These are phyloP conservation scores for Tylopilus microsporus DNA, from an alignment of 1,284 basidiomycete species.

Conservation along the genomic window DNA sequence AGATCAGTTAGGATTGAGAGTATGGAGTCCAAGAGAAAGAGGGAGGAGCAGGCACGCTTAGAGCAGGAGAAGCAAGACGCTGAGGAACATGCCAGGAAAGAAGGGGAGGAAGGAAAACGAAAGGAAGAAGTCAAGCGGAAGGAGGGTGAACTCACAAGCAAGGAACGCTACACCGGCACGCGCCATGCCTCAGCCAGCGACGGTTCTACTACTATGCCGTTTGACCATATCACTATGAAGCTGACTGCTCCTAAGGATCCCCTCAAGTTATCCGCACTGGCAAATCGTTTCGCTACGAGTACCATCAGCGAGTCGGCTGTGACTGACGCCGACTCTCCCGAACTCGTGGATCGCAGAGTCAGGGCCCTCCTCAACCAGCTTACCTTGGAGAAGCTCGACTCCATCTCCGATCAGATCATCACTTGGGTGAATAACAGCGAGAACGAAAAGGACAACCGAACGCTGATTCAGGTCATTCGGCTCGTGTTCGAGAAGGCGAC, in stretches of 20 bases:
- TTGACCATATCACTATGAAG: slow-evolving; percentile 8
- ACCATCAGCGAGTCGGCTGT: slow-evolving; percentile 21
- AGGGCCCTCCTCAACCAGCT: slow-evolving; percentile 93
- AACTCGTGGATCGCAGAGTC: slow-evolving; percentile 90
- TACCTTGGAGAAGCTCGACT: slow-evolving; percentile 95
- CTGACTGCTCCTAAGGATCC: slow-evolving; percentile 34
- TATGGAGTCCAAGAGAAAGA: slow-evolving; percentile 50
- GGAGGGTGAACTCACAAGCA: slow-evolving; percentile 16
- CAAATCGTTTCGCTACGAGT: slow-evolving; percentile 53
- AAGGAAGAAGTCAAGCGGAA: slow-evolving; percentile 35
- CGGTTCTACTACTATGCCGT: no score
- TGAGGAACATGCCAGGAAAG: slow-evolving; percentile 31
- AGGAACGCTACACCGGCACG: no score
- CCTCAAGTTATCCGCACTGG: slow-evolving; percentile 46
- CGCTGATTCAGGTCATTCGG: slow-evolving; percentile 91
- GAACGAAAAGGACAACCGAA: slow-evolving; percentile 89
- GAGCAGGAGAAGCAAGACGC: slow-evolving; percentile 37
- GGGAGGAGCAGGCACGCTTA: slow-evolving; percentile 49
- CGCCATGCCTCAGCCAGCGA: no score
- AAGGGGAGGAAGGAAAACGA: slow-evolving; percentile 37
- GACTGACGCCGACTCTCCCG: slow-evolving; percentile 65
- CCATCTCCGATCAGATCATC: slow-evolving; percentile 90
- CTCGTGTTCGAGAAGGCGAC: slow-evolving; percentile 97
- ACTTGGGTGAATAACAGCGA: slow-evolving; percentile 92
- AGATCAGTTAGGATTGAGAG: slow-evolving; percentile 51